A percentile compares a stretch with the other conserved stretches of the same genome.
phyloP scores from a whole-genome alignment of 2,329 filamentous ascomycete species.

The Fusarium veterinarium region DNA sequence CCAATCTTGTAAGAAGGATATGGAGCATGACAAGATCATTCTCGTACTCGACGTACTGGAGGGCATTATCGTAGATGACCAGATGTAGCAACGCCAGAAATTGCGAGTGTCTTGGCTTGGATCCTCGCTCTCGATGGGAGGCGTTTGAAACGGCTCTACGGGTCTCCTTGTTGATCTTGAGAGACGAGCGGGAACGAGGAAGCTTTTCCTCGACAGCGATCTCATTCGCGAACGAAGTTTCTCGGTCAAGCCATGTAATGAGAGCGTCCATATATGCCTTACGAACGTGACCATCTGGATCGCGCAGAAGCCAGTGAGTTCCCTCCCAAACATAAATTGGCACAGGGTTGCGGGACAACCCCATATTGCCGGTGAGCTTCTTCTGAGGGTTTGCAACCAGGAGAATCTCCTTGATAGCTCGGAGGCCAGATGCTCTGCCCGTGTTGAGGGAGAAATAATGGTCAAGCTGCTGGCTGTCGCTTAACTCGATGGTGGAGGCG shows the following conservation, averaged over 20 bases:
- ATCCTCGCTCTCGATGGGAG: conserved; percentile 68
- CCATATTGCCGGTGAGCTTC: conserved; percentile 67
- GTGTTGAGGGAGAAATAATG: conserved; percentile 64
- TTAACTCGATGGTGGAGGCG: conserved; percentile 53
- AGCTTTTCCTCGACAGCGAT: conserved; percentile 68
- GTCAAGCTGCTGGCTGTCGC: conserved; percentile 60
- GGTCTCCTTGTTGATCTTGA: conserved; percentile 56
- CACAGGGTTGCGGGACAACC: conserved; percentile 78
- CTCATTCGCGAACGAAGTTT: conserved; percentile 76
- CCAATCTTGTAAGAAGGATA: conserved; percentile 78
- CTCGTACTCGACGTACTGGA: conserved; percentile 78
- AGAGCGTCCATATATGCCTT: conserved; percentile 88
- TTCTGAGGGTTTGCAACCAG: conserved; percentile 79
- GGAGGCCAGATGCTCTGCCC: conserved; percentile 74
- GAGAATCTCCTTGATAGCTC: conserved; percentile 84
- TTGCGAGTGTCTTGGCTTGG: conserved; percentile 66
- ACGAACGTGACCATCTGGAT: conserved; percentile 80
- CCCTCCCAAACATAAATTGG: conserved; percentile 91
- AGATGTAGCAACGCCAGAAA: conserved; percentile 88
- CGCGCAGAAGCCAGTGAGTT: conserved; percentile 92
- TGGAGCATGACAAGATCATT: conserved; percentile 82
- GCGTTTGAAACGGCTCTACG: conserved; percentile 77
- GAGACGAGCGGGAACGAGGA: conserved; percentile 57
- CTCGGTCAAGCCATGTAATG: conserved; percentile 84
- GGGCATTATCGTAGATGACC: conserved; percentile 87